These are phyloP conservation scores for Thecaphora frezii DNA, from an alignment of 1,284 basidiomycete genomes.

Conservation along the genomic window DNA sequence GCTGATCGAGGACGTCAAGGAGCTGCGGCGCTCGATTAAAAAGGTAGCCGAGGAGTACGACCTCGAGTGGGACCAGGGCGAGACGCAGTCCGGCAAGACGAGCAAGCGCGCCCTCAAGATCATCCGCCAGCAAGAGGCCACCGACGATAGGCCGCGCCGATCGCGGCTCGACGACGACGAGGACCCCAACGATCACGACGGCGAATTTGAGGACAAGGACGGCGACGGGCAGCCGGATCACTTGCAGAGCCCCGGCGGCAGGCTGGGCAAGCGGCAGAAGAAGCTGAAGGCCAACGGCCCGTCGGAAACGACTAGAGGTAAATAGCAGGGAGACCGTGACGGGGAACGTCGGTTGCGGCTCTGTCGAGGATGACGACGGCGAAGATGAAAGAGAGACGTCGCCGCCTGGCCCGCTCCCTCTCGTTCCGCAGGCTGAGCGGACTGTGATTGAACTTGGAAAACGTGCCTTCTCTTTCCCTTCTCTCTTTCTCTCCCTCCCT, in stretches of 20 bases:
- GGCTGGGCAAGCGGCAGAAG: conserved; percentile 4
- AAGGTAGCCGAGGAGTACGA: conserved; percentile 50
- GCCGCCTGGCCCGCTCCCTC: no score
- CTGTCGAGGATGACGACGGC: no score
- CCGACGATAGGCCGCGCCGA: conserved; percentile 8
- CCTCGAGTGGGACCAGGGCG: conserved; percentile 50
- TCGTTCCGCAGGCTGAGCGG: no score
- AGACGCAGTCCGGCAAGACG: conserved; percentile 38
- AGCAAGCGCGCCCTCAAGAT: conserved; percentile 47
- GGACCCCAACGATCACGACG: conserved; percentile 7
- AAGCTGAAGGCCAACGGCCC: conserved; percentile 12
- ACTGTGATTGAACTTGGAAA: no score
- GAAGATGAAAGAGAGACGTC: no score
- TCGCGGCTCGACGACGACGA: conserved; percentile 9
- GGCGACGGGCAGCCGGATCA: conserved; percentile 37
- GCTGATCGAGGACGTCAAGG: conserved; percentile 48
- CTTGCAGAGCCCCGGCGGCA: conserved; percentile 15
- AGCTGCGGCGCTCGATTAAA: conserved; percentile 43
- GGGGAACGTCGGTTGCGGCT: no score
- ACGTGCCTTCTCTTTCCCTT: background rate
- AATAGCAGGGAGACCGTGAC: no score
- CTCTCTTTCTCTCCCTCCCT: background rate
- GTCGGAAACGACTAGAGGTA: background rate
- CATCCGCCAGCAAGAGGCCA: conserved; percentile 37
- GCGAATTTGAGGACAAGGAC: conserved; percentile 24